Percentiles rank a stretch among this genome's conserved stretches.
Evolutionary conservation across 2,329 filamentous ascomycete genomes (phyloP).

Genomic region (Chrysoporthe cubensis): DNA sequence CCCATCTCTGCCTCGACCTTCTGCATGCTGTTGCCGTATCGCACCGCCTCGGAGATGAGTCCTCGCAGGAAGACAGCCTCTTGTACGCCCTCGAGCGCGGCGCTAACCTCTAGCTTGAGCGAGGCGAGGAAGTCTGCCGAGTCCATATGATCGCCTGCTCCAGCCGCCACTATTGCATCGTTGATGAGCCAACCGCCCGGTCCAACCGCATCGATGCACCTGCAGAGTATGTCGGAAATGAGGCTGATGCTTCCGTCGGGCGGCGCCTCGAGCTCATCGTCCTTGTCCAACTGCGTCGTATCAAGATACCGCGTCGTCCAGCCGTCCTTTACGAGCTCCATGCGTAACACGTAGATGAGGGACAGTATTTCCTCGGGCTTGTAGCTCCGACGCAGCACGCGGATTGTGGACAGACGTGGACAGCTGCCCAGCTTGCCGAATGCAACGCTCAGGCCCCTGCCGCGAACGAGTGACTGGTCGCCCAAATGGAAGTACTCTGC

Average conservation of each 20-base stretch:
- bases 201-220: conserved; percentile 76
- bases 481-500: conserved; percentile 67
- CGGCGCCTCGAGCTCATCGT: conserved; percentile 52
- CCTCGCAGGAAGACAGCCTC: conserved; percentile 69
- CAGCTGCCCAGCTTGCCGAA: conserved; percentile 72
- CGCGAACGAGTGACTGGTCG: conserved; percentile 65
- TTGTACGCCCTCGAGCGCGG: conserved; percentile 72
- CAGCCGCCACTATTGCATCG: conserved; percentile 52
- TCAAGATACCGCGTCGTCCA: conserved; percentile 78
- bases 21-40: conserved; percentile 55
- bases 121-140: conserved; percentile 67
- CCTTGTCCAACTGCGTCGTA: conserved; percentile 50
- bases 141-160: conserved; percentile 51
- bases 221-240: conserved; percentile 72
- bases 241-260: conserved; percentile 72
- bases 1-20: conserved; percentile 29
- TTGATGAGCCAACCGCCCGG: conserved; percentile 74
- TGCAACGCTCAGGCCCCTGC: conserved; percentile 67
- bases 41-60: conserved; percentile 67
- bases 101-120: conserved; percentile 70
- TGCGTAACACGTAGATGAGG: conserved; percentile 72
- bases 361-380: conserved; percentile 70
- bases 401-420: conserved; percentile 62
- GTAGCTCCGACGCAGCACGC: conserved; percentile 65
- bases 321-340: conserved; percentile 73